These are phyloP conservation scores for Ottelia alismoides DNA, from an alignment of 106 monocot species.

Conservation along the genomic window DNA sequence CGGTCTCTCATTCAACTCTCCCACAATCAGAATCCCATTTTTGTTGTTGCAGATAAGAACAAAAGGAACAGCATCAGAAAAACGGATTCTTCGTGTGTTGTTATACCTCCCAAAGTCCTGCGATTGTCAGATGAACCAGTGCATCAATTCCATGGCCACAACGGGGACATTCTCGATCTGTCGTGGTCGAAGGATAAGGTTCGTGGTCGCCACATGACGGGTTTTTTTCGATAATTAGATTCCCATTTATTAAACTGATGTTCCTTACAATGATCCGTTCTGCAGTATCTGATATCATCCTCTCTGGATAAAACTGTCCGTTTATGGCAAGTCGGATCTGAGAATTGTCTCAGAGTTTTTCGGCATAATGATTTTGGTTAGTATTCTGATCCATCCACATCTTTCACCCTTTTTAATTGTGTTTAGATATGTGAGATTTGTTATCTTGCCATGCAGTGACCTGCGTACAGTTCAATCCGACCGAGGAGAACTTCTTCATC, in stretches of 20 bases:
- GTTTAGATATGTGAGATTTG: neutral
- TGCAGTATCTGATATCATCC: conserved; percentile 61
- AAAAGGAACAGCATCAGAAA: conserved; percentile 23
- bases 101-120: conserved; percentile 51
- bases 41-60: conserved; percentile 16
- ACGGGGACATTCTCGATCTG: conserved; percentile 63
- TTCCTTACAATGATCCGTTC: neutral
- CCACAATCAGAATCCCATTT: conserved; percentile 27
- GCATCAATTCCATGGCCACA: conserved; percentile 72
- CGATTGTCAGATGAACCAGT: conserved; percentile 48
- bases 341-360: conserved; percentile 64
- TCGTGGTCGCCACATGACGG: neutral
- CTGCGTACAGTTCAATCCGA: conserved; percentile 78
- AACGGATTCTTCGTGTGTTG: conserved; percentile 52
- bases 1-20: conserved; percentile 48
- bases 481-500: conserved; percentile 59
- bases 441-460: conserved; percentile 46
- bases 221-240: neutral
- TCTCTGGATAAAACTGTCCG: conserved; percentile 75
- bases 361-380: conserved; percentile 67
- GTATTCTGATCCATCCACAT: neutral
- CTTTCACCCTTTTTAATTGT: neutral
- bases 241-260: neutral
- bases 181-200: conserved; percentile 83
- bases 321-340: conserved; percentile 64